Conservation (phyloP, 345 rosid species). For the Raphanus sativus region DNA sequence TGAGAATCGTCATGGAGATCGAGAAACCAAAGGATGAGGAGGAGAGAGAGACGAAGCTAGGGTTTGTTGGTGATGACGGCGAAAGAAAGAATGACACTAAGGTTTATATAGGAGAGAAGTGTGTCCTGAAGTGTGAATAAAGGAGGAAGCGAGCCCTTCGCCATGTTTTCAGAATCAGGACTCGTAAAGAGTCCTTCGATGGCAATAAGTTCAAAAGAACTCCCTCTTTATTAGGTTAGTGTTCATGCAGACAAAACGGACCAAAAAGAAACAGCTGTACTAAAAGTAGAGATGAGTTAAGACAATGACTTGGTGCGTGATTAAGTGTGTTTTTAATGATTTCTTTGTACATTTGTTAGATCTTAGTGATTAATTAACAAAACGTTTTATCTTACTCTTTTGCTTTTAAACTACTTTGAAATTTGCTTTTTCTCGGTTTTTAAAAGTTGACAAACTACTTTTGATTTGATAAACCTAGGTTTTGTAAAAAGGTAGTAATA, state of each 20-base stretch:
- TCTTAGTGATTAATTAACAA: background rate
- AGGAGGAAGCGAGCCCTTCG: slow-evolving; percentile 28
- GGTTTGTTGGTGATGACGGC: slow-evolving; percentile 35
- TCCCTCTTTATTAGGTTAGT: background rate
- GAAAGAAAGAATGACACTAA: background rate
- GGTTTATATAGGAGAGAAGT: slow-evolving; percentile 1
- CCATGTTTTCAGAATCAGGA: slow-evolving; percentile 35
- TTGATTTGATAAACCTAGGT: background rate
- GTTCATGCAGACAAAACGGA: slow-evolving; percentile 17
- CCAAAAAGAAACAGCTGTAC: slow-evolving; percentile 5
- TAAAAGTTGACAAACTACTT: background rate
- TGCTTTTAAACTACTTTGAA: background rate
- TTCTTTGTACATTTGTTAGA: background rate
- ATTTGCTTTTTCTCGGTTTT: background rate
- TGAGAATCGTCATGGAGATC: slow-evolving; percentile 32
- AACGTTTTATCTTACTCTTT: background rate
- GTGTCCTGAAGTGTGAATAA: slow-evolving; percentile 41
- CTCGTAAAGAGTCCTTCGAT: slow-evolving; percentile 25
- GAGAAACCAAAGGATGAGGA: background rate
- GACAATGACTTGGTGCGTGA: slow-evolving; percentile 28
- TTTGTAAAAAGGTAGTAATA: background rate
- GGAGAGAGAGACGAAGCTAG: background rate
- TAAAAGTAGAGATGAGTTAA: background rate
- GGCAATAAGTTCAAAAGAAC: slow-evolving; percentile 14
- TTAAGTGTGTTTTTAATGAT: background rate